Evolutionary conservation across 176 grass and related monocot genomes (phyloP), one percentile per base, ranked within the genome.

Genomic region (Oryza meridionalis): DNA sequence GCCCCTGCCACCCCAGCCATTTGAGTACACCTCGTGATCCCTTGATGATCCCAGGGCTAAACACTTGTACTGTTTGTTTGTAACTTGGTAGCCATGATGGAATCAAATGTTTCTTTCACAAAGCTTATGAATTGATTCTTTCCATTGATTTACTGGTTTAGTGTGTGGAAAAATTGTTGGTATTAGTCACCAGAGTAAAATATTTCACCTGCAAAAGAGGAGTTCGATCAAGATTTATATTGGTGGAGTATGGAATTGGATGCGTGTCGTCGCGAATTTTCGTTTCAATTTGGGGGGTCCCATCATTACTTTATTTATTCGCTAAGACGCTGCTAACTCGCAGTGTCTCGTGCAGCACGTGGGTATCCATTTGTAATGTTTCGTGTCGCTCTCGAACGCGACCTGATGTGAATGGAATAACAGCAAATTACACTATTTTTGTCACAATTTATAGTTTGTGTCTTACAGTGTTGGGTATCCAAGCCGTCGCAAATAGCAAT

Each of bases 1-100:
- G 82, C 88, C 94, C 67, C 91, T 89, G 14, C 88, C 94, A 0
- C 94, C 94, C 5, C 91, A 83, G 29, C 74, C 88, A 5, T 96
- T 93, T 50, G 89, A 93, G 65, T 93, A 93, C 65, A 84, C 79
- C 9, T 78, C 85, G 6, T 95, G 71, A 82, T 79, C 76, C 76
- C 61, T 77, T 50, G 50, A 33, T 69, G 29, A 76, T 76, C 50
- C n/a, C n/a, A 37, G 26, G 25, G 16, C 17, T 1, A 21, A 58
- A 21, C 13, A 17, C 24, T 37, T 27, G 22, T 21, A 35, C 55
- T 44, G 77, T n/a, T 24, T 83, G 71, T 86, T 47, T 82, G 37
- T 47, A 42, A 62, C 33, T 21, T 66, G 77, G 65, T 75, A 70
- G 70, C 65, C 17, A 21, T 58, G 67, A 19, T 58, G 67, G 4